A percentile compares a stretch with the other conserved stretches of the same genome.
phyloP scores from a whole-genome alignment of 129 eudicot species.

The Oenanthe sinensis region DNA sequence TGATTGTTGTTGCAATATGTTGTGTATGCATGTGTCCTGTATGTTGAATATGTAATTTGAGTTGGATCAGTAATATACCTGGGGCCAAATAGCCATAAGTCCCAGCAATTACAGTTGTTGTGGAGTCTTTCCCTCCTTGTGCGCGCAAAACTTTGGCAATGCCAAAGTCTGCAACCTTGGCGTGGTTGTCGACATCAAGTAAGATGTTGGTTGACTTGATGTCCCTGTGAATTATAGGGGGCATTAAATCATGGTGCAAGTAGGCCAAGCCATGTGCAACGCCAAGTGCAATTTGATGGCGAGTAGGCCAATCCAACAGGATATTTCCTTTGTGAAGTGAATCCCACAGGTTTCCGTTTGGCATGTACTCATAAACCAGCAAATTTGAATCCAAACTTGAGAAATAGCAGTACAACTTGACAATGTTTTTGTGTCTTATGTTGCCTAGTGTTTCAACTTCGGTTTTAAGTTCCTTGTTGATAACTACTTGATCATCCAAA shows the following conservation, averaged over 20 bases:
- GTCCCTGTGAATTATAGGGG: constrained; percentile 76
- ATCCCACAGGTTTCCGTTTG: constrained; percentile 90
- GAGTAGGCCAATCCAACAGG: constrained; percentile 70
- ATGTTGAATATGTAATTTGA: background rate
- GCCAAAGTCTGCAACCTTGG: constrained; percentile 91
- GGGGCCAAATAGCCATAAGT: constrained; percentile 93
- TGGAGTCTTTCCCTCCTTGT: constrained; percentile 67
- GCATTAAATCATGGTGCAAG: constrained; percentile 72
- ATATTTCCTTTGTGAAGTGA: constrained; percentile 63
- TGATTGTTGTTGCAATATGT: too few species aligned
- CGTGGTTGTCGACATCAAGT: constrained; percentile 54
- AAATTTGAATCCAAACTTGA: constrained; percentile 63
- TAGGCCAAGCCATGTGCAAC: constrained; percentile 88
- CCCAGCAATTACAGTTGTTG: constrained; percentile 70
- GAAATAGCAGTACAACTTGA: constrained; percentile 69
- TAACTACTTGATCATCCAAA: constrained; percentile 40
- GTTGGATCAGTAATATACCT: constrained; percentile 30
- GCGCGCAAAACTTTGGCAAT: constrained; percentile 81
- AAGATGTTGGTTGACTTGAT: constrained; percentile 80
- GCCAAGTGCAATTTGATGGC: constrained; percentile 76
- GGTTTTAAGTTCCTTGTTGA: constrained; percentile 58
- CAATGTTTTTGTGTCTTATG: constrained; percentile 85
- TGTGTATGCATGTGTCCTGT: too few species aligned
- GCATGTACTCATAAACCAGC: constrained; percentile 95
- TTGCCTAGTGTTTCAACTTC: constrained; percentile 84